Conservation (phyloP, 2,329 filamentous ascomycete genomes). For the Tolypocladium tropicale region DNA sequence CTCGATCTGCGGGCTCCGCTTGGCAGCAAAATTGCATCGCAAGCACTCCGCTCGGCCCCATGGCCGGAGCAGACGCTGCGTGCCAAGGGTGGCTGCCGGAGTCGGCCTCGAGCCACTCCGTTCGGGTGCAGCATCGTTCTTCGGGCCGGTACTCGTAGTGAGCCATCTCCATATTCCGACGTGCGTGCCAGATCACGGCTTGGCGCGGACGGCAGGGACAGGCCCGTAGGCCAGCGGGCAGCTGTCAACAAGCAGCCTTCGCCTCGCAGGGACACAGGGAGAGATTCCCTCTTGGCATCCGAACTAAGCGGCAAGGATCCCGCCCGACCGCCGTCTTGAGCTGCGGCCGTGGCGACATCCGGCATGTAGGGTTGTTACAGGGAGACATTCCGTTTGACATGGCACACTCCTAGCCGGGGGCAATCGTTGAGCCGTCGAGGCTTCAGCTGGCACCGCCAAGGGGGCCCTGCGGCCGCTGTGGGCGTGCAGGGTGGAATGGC, state of each 20-base stretch:
- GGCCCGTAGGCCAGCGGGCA: background rate
- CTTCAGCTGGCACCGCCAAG: background rate
- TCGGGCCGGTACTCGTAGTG: background rate
- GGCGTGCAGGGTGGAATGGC: conserved; percentile 2
- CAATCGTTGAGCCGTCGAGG: background rate
- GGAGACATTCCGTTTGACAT: background rate
- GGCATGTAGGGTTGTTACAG: background rate
- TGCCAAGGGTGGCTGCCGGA: background rate
- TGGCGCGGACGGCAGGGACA: background rate
- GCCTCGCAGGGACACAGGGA: background rate
- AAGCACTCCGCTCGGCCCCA: background rate
- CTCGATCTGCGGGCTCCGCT: background rate
- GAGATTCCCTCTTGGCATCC: conserved; percentile 14
- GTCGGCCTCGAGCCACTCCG: background rate
- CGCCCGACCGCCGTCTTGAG: background rate
- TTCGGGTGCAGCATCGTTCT: background rate
- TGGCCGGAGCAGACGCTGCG: background rate
- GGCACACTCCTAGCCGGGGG: background rate
- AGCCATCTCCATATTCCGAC: background rate
- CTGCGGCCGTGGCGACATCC: conserved; percentile 1
- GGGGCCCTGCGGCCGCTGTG: background rate
- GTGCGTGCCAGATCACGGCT: background rate
- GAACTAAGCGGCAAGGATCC: conserved; percentile 7
- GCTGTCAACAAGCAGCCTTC: background rate
- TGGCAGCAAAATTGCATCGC: background rate